These are phyloP conservation scores for Nematodospora anomalae DNA, from an alignment of 1,139 yeast species.

Conservation along the genomic window DNA sequence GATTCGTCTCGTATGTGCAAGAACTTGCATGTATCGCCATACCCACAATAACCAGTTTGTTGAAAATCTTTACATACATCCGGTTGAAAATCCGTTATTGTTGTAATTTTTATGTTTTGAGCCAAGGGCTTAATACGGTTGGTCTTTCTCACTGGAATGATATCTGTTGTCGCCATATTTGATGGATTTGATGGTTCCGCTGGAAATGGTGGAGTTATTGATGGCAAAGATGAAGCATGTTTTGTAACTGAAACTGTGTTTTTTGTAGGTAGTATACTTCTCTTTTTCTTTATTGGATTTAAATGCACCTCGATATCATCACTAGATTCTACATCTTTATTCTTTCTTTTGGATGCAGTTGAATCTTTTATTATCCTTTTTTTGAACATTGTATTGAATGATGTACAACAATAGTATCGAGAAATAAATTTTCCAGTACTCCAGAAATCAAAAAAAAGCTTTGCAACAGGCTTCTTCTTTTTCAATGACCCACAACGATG, in stretches of 20 bases:
- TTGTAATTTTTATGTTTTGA: slow-evolving; percentile 63
- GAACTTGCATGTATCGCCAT: slow-evolving; percentile 97
- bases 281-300: slow-evolving; percentile 1
- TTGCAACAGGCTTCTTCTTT: too few relatives aligned
- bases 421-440: neutral
- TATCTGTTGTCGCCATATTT: slow-evolving; percentile 5
- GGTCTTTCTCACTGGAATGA: neutral
- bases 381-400: slow-evolving; percentile 38
- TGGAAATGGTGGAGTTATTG: neutral
- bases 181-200: neutral
- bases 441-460: neutral
- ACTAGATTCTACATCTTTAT: slow-evolving; percentile 1
- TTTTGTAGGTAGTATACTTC: too few relatives aligned
- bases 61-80: slow-evolving; percentile 93
- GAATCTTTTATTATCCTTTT: slow-evolving; percentile 27
- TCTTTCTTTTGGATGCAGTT: slow-evolving; percentile 6
- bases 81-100: slow-evolving; percentile 86
- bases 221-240: slow-evolving; percentile 1
- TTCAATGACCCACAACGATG: too few relatives aligned
- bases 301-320: slow-evolving; percentile 1
- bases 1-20: slow-evolving; percentile 87
- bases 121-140: slow-evolving; percentile 32
- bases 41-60: slow-evolving; percentile 94
- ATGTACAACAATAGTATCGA: too few relatives aligned
- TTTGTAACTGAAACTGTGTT: too few relatives aligned